Base-by-base conservation (phyloP, 805 yeast species). In the Kluyveromyces lactis region DNA sequence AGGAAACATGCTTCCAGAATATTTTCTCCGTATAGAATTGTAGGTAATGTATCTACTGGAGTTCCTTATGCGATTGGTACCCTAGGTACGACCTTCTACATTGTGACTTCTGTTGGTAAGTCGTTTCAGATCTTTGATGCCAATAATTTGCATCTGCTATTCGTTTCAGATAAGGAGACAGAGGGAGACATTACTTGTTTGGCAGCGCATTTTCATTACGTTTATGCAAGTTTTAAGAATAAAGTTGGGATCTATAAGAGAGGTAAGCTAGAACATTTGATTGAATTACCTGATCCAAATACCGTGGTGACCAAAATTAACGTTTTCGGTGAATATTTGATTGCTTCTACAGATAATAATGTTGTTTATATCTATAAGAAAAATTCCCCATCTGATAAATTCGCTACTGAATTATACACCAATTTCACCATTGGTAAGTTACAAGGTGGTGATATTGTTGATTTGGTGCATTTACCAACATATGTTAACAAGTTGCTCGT, bases 51-150 rank as follows among this genome's bases (percentile, higher is more conserved):
- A n/a, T 73, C 95, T 21, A 86, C 86, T 55, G 80, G 75, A 27
- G 68, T 72, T 2, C 97, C 97, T 2, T 86, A 89, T 56, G 84
- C 95, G 5, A 68, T 86, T 16, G 94, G 97, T 19, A 78, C 90
- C 2, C 69, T 90, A 43, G 98, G 98, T 38, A 72, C 85, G 12
- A 78, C 95, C 1, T 89, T 83, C 52, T 83, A 89, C 53, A 76
- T 86, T 29, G 95, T 81, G 13, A 90, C 97, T 0, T 79, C 85
- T 33, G 95, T 92, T 17, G 97, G 97, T 2, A 71, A 78, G 39
- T 72, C 90, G 1, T 86, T 92, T 66, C 97, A 90, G 60, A 86
- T 92, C 21, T 92, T 84, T 55, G 98, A 92, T 64, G 95, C 84
- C 52, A 77, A 90, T 24, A 86, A 84, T 5, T 66, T 90, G 45